Conservation (phyloP, 768 basidiomycete genomes). For the Podaxis sp. region DNA sequence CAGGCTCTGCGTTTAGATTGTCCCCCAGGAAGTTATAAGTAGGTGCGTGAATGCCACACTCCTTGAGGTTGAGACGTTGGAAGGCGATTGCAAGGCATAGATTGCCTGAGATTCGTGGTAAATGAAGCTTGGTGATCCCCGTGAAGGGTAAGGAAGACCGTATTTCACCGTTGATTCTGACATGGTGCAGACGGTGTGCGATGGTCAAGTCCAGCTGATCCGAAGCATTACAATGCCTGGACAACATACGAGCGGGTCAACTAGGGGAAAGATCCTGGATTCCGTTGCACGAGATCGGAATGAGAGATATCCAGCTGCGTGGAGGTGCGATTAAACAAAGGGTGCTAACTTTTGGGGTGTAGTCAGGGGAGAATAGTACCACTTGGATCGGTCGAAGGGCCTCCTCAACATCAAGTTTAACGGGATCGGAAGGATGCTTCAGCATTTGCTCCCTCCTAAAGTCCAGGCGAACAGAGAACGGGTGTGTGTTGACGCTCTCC, state of each 20-base stretch:
- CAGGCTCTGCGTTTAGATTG: background rate
- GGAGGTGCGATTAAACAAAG: background rate
- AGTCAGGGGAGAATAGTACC: background rate
- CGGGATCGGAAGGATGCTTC: background rate
- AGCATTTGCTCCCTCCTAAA: background rate
- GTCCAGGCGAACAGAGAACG: background rate
- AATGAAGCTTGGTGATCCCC: background rate
- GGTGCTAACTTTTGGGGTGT: background rate
- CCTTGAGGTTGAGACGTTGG: background rate
- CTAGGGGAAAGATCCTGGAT: background rate
- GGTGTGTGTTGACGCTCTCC: background rate
- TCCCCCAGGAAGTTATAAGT: background rate
- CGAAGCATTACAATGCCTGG: background rate
- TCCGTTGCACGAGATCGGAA: background rate
- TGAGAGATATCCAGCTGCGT: background rate
- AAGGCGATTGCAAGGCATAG: background rate
- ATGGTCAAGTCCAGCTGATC: background rate
- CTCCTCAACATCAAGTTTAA: background rate
- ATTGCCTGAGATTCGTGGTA: background rate
- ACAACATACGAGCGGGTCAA: background rate
- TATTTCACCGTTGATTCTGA: background rate
- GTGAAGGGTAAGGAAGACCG: background rate
- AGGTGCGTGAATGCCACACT: background rate
- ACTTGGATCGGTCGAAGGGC: background rate
- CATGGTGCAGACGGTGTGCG: background rate